Base-by-base conservation (phyloP, 805 yeast species). In the Lachancea sp. region DNA sequence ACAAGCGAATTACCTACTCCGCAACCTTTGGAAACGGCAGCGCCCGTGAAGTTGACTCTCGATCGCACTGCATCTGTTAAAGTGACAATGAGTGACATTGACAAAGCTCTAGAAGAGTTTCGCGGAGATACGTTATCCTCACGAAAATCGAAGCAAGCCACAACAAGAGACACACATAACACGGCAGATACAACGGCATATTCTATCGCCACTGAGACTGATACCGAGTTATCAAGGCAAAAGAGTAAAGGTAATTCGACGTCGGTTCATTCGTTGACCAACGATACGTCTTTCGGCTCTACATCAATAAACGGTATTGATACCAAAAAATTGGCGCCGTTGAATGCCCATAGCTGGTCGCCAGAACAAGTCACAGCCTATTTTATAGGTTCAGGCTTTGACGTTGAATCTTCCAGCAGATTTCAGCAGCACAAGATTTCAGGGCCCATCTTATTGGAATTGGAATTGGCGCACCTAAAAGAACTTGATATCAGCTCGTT, bases 401-500 rank as follows among this genome's bases (percentile, higher is more conserved):
- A 86, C 47, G 61, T 71, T 41, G 75, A 72, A 19, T 75, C 83
- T n/a, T 80, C 94, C 2, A 78, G 83, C 1, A 79, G 83, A 54
- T 92, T 92, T 61, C 78, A 80, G 5, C 76, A 80, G 51, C 97
- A 92, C 63, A 87, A 88, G 52, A 87, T 92, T 44, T 81, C 89
- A 1, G 98, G 98, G 21, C 67, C 77, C 5, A 90, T 92, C 40
- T 64, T 92, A 33, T 69, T 92, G 39, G 94, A 89, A 61, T 70
- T 92, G 46, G 97, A 90, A 54, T 70, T 90, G 46, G 74, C 86
- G 1, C 84, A 84, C 54, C 71, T 92, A 54, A 92, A 90, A 59
- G 99, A 92, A 61, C 68, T 92, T 43, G 98, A 89, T 42, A 90
- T 92, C 38, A 72, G 77, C 36, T 84, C 95, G 3, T 92, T 92